A percentile compares a stretch with the other conserved stretches of the same genome.
Conservation (phyloP, 2,329 filamentous ascomycete species). For the Pseudohalonectria lignicola region DNA sequence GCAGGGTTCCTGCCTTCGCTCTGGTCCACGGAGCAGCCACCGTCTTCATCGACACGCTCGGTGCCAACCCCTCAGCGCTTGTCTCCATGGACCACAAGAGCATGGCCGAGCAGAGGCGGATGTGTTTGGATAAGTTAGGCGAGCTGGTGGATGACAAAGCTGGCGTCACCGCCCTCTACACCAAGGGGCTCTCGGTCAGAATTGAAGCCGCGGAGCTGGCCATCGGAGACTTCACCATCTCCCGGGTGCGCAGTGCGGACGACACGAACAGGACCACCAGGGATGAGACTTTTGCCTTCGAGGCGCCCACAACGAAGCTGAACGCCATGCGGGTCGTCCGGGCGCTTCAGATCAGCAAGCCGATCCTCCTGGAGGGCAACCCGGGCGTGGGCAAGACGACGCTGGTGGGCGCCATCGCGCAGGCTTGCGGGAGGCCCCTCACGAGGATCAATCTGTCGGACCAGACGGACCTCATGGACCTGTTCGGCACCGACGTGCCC, state of each 20-base stretch:
- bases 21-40: constrained; percentile 81
- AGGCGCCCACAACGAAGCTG: constrained; percentile 77
- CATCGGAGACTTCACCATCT: constrained; percentile 64
- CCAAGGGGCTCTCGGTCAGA: constrained; percentile 45
- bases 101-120: constrained; percentile 58
- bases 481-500: constrained; percentile 94
- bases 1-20: constrained; percentile 28
- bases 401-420: constrained; percentile 74
- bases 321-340: constrained; percentile 89
- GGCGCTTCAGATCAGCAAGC: constrained; percentile 79
- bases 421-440: constrained; percentile 67
- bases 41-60: constrained; percentile 90
- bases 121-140: constrained; percentile 64
- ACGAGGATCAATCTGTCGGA: constrained; percentile 96
- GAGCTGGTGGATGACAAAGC: constrained; percentile 49
- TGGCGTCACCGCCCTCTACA: constrained; percentile 57
- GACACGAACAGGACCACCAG: too few relatives aligned
- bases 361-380: constrained; percentile 88
- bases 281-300: constrained; percentile 82
- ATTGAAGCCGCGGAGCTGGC: constrained; percentile 42
- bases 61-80: constrained; percentile 86
- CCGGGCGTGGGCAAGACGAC: constrained; percentile 99
- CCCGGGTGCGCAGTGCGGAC: constrained; percentile 18
- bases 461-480: constrained; percentile 93
- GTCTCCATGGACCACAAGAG: constrained; percentile 61